Percentiles rank a stretch among this genome's conserved stretches.
These are phyloP conservation scores for Hypoxylon crocopeplum DNA, from an alignment of 495 filamentous ascomycete genomes.

Conservation along the genomic window DNA sequence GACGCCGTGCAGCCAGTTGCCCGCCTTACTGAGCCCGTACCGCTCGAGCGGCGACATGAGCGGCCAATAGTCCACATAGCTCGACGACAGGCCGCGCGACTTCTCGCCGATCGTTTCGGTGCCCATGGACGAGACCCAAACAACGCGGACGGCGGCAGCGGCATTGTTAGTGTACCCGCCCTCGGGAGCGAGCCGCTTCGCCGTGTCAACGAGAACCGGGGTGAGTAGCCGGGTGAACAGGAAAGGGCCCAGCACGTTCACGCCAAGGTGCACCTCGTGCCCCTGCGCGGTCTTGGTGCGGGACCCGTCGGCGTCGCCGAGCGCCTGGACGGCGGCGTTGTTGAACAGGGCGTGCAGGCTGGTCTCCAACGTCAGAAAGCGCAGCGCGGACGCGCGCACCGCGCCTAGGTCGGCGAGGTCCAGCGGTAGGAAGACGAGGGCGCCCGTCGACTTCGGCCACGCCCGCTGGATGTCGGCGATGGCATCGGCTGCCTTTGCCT, in stretches of 20 bases:
- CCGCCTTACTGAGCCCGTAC: slow-evolving; percentile 51
- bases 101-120: slow-evolving; percentile 26
- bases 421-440: slow-evolving; percentile 30
- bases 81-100: slow-evolving; percentile 35
- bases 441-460: slow-evolving; percentile 18
- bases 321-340: slow-evolving; percentile 9
- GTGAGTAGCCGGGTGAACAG: slow-evolving; percentile 52
- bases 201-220: slow-evolving; percentile 49
- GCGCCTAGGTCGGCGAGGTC: slow-evolving; percentile 32
- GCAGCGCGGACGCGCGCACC: slow-evolving; percentile 18
- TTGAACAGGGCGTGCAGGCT: slow-evolving; percentile 37
- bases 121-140: slow-evolving; percentile 46
- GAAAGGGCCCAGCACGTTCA: slow-evolving; percentile 48
- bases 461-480: slow-evolving; percentile 28
- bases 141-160: slow-evolving; percentile 48
- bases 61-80: slow-evolving; percentile 46
- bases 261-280: slow-evolving; percentile 47
- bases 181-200: no score
- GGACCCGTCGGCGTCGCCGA: no score
- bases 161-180: no score
- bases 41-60: not conserved
- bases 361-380: slow-evolving; percentile 25
- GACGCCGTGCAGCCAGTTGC: slow-evolving; percentile 35
- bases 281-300: slow-evolving; percentile 39
- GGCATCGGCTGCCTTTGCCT: slow-evolving; percentile 25